These are phyloP conservation scores for Umbelopsis sp. DNA, from an alignment of 192 early-diverging fungal species.

Conservation along the genomic window DNA sequence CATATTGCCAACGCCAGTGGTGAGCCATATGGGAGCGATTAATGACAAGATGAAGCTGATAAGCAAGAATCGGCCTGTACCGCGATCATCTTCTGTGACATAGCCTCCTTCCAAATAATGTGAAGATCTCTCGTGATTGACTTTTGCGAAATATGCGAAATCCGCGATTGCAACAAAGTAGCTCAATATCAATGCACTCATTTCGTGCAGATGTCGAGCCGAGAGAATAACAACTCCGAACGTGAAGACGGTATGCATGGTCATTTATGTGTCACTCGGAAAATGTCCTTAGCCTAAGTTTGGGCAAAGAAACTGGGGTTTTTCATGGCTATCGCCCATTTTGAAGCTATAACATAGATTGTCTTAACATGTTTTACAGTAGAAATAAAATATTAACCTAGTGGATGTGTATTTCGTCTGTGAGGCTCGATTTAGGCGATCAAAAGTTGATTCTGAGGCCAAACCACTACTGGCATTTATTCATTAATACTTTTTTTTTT, in stretches of 20 bases:
- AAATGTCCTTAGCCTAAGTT: too few relatives aligned
- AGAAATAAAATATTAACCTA: too few relatives aligned
- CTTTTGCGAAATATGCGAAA: constrained; percentile 4
- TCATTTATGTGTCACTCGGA: background rate
- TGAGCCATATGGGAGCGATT: constrained; percentile 1
- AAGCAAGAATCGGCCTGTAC: constrained; percentile 21
- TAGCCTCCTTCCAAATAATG: background rate
- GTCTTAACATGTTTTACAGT: too few relatives aligned
- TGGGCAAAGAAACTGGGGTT: background rate
- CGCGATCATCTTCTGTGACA: constrained; percentile 30
- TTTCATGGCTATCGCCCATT: too few relatives aligned
- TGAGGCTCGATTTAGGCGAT: too few relatives aligned
- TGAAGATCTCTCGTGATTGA: constrained; percentile 2
- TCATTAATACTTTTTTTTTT: too few relatives aligned
- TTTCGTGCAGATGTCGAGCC: background rate
- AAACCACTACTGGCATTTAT: too few relatives aligned
- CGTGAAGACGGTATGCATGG: background rate
- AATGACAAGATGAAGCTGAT: constrained; percentile 15
- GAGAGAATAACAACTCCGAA: constrained; percentile 7
- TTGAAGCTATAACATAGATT: too few relatives aligned
- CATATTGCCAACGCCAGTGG: background rate
- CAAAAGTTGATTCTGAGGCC: too few relatives aligned
- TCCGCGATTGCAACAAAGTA: background rate
- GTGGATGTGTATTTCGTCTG: too few relatives aligned
- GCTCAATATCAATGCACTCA: background rate